Conservation (phyloP, 2,329 filamentous ascomycete species). For the Claviceps sp. region DNA sequence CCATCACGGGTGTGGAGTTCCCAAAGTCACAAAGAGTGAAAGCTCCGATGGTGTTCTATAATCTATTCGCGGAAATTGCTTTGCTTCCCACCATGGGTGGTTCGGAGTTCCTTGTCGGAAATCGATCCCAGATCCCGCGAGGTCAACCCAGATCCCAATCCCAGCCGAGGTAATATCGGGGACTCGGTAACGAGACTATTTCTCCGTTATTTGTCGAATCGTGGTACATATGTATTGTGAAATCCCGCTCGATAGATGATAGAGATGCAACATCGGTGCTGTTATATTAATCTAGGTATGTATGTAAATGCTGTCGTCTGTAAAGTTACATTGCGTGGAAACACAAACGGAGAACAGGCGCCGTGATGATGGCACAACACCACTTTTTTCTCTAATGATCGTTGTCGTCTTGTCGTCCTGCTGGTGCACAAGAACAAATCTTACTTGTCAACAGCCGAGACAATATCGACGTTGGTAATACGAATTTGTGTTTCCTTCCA, state of each 20-base stretch:
- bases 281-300: not conserved
- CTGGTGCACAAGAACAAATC: not conserved
- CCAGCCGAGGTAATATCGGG: not conserved
- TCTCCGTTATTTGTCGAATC: not conserved
- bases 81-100: not conserved
- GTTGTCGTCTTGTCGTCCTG: not conserved
- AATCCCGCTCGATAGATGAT: not conserved
- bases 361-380: not conserved
- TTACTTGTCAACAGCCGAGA: not conserved
- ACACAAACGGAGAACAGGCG: not conserved
- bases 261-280: not conserved
- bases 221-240: not conserved
- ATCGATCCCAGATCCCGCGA: not conserved
- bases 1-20: not conserved
- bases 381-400: not conserved
- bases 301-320: not conserved
- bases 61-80: not conserved
- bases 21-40: not conserved
- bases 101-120: not conserved
- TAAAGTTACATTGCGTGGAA: not conserved
- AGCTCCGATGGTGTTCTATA: not conserved
- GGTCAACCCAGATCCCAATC: not conserved
- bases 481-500: not conserved
- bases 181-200: not conserved
- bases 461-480: not conserved